Percentiles rank a stretch among this genome's conserved stretches.
Evolutionary conservation across 2,329 filamentous ascomycete genomes (phyloP).

Genomic region (Curvularia hawaiiensis): DNA sequence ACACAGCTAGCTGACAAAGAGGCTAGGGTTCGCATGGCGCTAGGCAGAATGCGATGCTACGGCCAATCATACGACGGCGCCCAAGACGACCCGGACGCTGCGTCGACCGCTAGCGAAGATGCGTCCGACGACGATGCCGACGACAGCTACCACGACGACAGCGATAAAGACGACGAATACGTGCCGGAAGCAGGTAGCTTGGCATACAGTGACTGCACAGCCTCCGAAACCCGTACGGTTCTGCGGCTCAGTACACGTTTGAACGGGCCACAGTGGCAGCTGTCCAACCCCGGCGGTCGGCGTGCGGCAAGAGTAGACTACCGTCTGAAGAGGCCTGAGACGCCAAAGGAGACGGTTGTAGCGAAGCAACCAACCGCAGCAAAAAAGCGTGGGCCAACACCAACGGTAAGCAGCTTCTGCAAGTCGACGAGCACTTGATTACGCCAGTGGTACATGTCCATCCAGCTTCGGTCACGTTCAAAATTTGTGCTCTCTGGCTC

Average conservation of each 20-base stretch:
- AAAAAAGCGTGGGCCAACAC: too few relatives aligned
- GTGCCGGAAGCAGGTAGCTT: conserved; percentile 1
- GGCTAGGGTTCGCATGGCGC: conserved; percentile 32
- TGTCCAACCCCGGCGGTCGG: conserved; percentile 5
- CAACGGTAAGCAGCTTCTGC: neutral
- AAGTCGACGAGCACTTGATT: neutral
- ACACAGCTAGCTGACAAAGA: conserved; percentile 22
- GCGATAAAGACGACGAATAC: conserved; percentile 12
- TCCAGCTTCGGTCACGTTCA: neutral
- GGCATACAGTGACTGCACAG: neutral
- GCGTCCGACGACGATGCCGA: conserved; percentile 11
- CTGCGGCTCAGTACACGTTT: conserved; percentile 1
- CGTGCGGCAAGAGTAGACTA: conserved; percentile 15
- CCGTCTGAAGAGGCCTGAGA: neutral
- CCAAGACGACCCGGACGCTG: conserved; percentile 19
- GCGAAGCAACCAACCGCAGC: neutral
- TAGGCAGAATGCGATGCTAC: conserved; percentile 29
- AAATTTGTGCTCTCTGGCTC: conserved; percentile 1
- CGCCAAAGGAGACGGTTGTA: neutral
- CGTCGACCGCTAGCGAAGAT: conserved; percentile 12
- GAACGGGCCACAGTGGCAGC: conserved; percentile 13
- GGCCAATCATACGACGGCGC: conserved; percentile 29
- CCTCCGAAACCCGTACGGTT: neutral
- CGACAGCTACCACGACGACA: conserved; percentile 12
- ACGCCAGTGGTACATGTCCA: neutral